Evolutionary conservation across 2,329 filamentous ascomycete genomes (phyloP).

Genomic region (Gaeumannomyces sp.): DNA sequence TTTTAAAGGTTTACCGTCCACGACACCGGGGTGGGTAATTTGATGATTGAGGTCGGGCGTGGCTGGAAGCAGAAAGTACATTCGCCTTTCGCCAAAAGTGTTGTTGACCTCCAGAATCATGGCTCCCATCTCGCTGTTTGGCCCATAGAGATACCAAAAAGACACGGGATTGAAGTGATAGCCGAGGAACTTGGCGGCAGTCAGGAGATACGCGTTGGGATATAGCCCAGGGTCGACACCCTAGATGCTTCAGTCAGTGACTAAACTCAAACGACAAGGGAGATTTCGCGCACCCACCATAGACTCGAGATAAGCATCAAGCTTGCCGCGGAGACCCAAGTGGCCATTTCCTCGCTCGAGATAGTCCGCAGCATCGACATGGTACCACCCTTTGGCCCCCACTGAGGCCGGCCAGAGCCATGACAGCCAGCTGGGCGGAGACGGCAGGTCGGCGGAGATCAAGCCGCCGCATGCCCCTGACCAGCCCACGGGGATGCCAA

Average conservation of each 20-base stretch:
- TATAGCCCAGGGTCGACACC: constrained; percentile 53
- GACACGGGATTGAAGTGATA: constrained; percentile 72
- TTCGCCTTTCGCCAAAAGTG: constrained; percentile 64
- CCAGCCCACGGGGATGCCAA: constrained; percentile 62
- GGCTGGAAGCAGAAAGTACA: constrained; percentile 54
- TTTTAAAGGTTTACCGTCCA: neutral
- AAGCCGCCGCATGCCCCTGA: constrained; percentile 48
- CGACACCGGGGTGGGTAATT: neutral
- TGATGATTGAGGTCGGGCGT: neutral
- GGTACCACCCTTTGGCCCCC: constrained; percentile 43
- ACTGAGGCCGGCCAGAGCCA: constrained; percentile 25
- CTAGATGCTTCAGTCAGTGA: constrained; percentile 29
- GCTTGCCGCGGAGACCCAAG: constrained; percentile 55
- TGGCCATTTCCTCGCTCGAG: constrained; percentile 46
- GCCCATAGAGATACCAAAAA: constrained; percentile 71
- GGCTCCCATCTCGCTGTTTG: constrained; percentile 48
- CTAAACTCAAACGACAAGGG: neutral
- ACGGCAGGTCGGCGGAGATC: constrained; percentile 39
- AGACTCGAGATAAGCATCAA: constrained; percentile 51
- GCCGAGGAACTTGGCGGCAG: constrained; percentile 61
- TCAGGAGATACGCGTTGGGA: constrained; percentile 64
- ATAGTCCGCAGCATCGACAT: constrained; percentile 55
- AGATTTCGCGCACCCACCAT: constrained; percentile 38
- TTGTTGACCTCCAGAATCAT: constrained; percentile 73
- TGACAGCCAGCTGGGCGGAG: constrained; percentile 17